Evolutionary conservation across 2,329 filamentous ascomycete genomes (phyloP).

Genomic region (Penicillium fuscoglaucum): DNA sequence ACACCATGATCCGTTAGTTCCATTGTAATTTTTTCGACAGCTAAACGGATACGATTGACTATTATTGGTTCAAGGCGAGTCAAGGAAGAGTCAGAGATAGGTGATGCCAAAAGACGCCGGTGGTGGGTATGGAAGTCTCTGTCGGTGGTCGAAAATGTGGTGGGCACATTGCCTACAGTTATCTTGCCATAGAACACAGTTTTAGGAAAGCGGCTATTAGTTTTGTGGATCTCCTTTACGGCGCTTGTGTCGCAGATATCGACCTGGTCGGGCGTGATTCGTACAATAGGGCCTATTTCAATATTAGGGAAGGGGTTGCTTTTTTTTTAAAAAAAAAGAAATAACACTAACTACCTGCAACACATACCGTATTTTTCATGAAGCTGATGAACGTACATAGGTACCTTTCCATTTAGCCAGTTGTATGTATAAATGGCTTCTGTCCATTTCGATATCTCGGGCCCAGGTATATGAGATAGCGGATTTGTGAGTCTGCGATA

Average conservation of each 20-base stretch:
- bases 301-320: neutral
- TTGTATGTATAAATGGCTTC: constrained; percentile 24
- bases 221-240: constrained; percentile 37
- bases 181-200: constrained; percentile 34
- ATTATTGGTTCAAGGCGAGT: constrained; percentile 44
- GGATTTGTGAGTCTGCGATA: constrained; percentile 15
- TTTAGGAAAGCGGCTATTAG: constrained; percentile 38
- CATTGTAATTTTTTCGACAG: constrained; percentile 48
- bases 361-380: constrained; percentile 34
- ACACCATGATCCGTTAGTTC: constrained; percentile 44
- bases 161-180: constrained; percentile 21
- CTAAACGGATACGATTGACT: constrained; percentile 38
- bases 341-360: neutral
- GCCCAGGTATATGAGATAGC: constrained; percentile 25
- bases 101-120: constrained; percentile 45
- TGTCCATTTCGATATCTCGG: constrained; percentile 30
- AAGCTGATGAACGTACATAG: constrained; percentile 28
- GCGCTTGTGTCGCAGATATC: constrained; percentile 43
- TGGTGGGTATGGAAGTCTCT: constrained; percentile 42
- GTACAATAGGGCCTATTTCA: constrained; percentile 34
- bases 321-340: no score
- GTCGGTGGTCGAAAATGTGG: constrained; percentile 46
- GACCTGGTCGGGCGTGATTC: constrained; percentile 29
- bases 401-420: constrained; percentile 22
- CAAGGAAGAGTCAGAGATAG: constrained; percentile 26